Conservation (phyloP, 495 filamentous ascomycete species). For the Umbilicaria muhlenbergii region DNA sequence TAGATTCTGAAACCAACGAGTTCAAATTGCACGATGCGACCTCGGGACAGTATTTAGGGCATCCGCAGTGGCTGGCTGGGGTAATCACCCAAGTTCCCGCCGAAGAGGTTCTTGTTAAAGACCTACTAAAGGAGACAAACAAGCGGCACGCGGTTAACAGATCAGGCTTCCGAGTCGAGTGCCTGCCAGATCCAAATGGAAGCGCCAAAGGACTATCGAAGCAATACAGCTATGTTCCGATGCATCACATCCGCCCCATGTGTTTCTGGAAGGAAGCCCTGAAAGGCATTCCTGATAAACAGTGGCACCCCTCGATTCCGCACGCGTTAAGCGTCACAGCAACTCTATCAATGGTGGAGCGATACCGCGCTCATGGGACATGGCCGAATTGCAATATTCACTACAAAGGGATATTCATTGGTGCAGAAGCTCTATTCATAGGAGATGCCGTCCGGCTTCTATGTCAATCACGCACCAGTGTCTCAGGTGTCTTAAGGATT, state of each 20-base stretch:
- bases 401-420: constrained; percentile 39
- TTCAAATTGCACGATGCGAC: constrained; percentile 21
- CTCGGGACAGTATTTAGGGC: constrained; percentile 14
- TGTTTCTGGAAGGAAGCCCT: constrained; percentile 32
- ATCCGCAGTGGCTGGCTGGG: constrained; percentile 40
- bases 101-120: constrained; percentile 24
- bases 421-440: constrained; percentile 34
- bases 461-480: constrained; percentile 14
- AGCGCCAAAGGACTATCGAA: constrained; percentile 33
- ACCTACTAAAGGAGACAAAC: constrained; percentile 21
- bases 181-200: constrained; percentile 31
- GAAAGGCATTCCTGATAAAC: constrained; percentile 17
- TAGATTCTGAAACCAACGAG: constrained; percentile 14
- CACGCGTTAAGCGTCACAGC: constrained; percentile 37
- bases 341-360: constrained; percentile 34
- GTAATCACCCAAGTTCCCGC: constrained; percentile 34
- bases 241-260: constrained; percentile 40
- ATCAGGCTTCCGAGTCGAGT: constrained; percentile 44
- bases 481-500: constrained; percentile 9
- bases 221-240: constrained; percentile 36
- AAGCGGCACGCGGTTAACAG: constrained; percentile 30
- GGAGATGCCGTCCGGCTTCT: constrained; percentile 38
- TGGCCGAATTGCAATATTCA: constrained; percentile 38
- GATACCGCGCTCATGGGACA: constrained; percentile 30
- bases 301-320: constrained; percentile 37